Conservation (phyloP, 192 early-diverging fungal genomes). For the Coemansia sp. region DNA sequence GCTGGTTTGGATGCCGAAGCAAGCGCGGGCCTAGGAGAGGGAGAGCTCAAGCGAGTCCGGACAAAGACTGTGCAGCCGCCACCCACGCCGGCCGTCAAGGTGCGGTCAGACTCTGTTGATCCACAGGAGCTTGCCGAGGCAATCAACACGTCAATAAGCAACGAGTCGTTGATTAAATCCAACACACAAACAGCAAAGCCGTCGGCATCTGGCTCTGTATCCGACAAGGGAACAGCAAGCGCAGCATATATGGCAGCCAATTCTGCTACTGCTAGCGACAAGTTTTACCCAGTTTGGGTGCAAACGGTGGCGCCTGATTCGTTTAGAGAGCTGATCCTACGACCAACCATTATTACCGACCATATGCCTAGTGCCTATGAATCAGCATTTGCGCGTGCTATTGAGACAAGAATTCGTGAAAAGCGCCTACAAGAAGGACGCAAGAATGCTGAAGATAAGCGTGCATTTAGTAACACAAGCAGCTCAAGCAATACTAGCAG, state of each 20-base stretch:
- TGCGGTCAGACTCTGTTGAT: slow-evolving; percentile 32
- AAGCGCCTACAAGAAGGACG: slow-evolving; percentile 27
- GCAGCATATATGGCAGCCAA: slow-evolving; percentile 3
- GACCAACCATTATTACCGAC: slow-evolving; percentile 42
- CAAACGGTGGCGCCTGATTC: slow-evolving; percentile 24
- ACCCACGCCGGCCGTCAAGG: slow-evolving; percentile 37
- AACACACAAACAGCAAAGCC: background rate
- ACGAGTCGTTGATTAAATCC: too few species aligned
- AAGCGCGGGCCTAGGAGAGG: too few species aligned
- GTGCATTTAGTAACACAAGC: too few species aligned
- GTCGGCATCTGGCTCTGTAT: background rate
- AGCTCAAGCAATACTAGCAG: background rate
- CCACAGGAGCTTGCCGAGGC: slow-evolving; percentile 40
- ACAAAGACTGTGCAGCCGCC: slow-evolving; percentile 20
- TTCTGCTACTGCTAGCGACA: too few species aligned
- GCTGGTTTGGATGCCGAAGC: too few species aligned
- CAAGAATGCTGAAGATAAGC: too few species aligned
- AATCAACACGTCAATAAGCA: slow-evolving; percentile 31
- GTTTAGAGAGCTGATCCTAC: slow-evolving; percentile 46
- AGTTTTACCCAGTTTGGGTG: slow-evolving; percentile 45
- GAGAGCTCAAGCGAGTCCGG: too few species aligned
- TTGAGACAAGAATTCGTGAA: slow-evolving; percentile 49
- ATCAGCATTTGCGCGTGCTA: slow-evolving; percentile 42
- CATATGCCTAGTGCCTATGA: slow-evolving; percentile 53
- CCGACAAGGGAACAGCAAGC: background rate